Percentiles rank a stretch among this genome's conserved stretches.
phyloP scores from a whole-genome alignment of 1,139 yeast species.

The Wickerhamiella pararugosa region DNA sequence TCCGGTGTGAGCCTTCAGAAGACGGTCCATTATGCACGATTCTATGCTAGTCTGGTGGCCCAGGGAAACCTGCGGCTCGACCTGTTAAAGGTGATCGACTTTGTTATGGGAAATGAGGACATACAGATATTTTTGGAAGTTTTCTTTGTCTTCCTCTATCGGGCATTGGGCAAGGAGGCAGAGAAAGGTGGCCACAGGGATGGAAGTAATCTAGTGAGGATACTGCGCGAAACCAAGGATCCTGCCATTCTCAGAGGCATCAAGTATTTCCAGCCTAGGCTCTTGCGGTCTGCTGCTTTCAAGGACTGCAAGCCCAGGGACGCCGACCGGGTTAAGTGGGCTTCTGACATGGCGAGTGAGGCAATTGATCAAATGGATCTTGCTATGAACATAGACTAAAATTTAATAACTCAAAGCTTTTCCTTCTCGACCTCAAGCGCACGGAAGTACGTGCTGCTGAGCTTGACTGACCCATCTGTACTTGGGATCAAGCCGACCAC shows the following conservation, averaged over 20 bases:
- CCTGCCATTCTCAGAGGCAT: conserved; percentile 58
- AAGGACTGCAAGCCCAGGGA: conserved; percentile 9
- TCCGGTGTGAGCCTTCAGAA: conserved; percentile 21
- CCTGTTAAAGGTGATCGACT: conserved; percentile 55
- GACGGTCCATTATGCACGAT: conserved; percentile 53
- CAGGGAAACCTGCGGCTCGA: conserved; percentile 64
- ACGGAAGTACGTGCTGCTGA: conserved; percentile 63
- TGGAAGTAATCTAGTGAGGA: conserved; percentile 39
- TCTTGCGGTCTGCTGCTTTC: neutral
- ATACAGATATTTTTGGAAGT: conserved; percentile 58
- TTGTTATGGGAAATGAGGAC: conserved; percentile 55
- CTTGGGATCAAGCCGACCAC: conserved; percentile 57
- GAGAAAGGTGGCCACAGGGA: conserved; percentile 29
- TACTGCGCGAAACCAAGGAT: conserved; percentile 47
- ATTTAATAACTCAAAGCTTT: too few species aligned
- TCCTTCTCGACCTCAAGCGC: conserved; percentile 15
- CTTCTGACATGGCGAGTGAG: conserved; percentile 10
- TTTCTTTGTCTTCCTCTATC: conserved; percentile 51
- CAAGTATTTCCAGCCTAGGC: conserved; percentile 34
- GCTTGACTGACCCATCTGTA: conserved; percentile 33
- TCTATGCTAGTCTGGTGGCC: conserved; percentile 60
- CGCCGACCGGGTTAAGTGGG: conserved; percentile 14
- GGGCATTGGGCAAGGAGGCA: conserved; percentile 49
- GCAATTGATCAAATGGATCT: conserved; percentile 5
- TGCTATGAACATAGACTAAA: too few species aligned